A percentile compares a stretch with the other conserved stretches of the same genome.
phyloP scores from a whole-genome alignment of 106 monocot species.

The Chionographis japonica region DNA sequence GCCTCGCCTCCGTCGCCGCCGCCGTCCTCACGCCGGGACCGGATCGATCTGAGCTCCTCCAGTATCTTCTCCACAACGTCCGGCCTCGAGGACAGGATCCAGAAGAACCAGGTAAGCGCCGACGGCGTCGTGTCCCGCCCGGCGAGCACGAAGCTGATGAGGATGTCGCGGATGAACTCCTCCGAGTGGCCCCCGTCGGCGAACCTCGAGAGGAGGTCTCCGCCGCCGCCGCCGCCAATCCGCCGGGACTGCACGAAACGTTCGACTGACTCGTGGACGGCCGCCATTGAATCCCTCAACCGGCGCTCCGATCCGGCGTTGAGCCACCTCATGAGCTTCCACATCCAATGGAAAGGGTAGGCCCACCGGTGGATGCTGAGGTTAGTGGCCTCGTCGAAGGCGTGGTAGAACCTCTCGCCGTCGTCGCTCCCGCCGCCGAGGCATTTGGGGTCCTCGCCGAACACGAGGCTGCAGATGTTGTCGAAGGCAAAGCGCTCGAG shows the following conservation, averaged over 20 bases:
- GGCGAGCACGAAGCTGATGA: slow-evolving; percentile 24
- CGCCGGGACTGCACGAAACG: not conserved
- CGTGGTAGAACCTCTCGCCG: slow-evolving; percentile 14
- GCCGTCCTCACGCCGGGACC: no score
- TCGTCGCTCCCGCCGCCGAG: not conserved
- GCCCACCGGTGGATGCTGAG: not conserved
- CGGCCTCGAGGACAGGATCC: slow-evolving; percentile 3
- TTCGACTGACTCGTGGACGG: not conserved
- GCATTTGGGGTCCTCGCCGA: slow-evolving; percentile 15
- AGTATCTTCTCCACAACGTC: no score
- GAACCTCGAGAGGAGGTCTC: slow-evolving; percentile 7
- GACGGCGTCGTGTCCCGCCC: slow-evolving; percentile 25
- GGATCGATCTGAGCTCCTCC: no score
- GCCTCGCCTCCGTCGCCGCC: no score
- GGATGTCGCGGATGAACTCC: slow-evolving; percentile 10
- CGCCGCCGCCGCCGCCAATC: not conserved
- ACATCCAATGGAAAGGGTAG: not conserved
- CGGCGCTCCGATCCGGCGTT: slow-evolving; percentile 5
- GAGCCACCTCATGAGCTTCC: slow-evolving; percentile 11
- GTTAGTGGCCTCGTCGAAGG: slow-evolving; percentile 4
- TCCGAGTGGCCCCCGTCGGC: not conserved
- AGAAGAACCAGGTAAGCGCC: slow-evolving; percentile 21
- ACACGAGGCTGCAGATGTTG: slow-evolving; percentile 23
- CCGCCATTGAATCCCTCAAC: not conserved
- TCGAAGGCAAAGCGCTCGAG: slow-evolving; percentile 35